Evolutionary conservation across 495 filamentous ascomycete species (phyloP).

Genomic region (Neurospora africana): DNA sequence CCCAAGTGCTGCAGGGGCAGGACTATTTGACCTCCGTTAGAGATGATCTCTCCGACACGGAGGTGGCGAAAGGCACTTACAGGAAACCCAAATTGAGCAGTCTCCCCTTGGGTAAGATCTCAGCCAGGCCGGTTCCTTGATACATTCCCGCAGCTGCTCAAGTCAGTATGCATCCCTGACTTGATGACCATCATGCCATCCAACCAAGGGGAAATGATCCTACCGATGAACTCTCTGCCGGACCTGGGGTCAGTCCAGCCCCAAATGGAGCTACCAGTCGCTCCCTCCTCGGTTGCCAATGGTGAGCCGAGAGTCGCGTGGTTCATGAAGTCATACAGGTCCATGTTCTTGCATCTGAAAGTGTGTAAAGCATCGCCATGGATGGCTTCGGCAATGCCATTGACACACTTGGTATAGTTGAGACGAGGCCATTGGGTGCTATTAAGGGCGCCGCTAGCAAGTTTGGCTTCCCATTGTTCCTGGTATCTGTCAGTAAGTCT

Average conservation of each 20-base stretch:
- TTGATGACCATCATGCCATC: neutral
- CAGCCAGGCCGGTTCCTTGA: constrained; percentile 33
- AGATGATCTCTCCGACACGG: neutral
- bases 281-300: constrained; percentile 40
- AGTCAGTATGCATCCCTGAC: neutral
- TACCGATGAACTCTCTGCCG: neutral
- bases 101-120: constrained; percentile 33
- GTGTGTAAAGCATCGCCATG: constrained; percentile 28
- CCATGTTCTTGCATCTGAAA: constrained; percentile 41
- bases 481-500: neutral
- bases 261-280: constrained; percentile 1
- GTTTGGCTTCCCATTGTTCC: constrained; percentile 5
- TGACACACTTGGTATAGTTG: constrained; percentile 20
- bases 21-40: neutral
- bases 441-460: neutral
- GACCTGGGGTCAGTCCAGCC: constrained; percentile 2
- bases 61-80: neutral
- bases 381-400: constrained; percentile 33
- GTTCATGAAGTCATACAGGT: constrained; percentile 38
- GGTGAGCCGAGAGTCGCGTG: constrained; percentile 12
- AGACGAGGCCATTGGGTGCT: constrained; percentile 1
- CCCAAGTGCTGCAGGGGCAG: neutral
- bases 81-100: constrained; percentile 42
- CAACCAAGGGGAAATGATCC: neutral
- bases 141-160: neutral